A percentile compares a stretch with the other conserved stretches of the same genome.
These are phyloP conservation scores for Xylariales sp. DNA, from an alignment of 2,329 filamentous ascomycete genomes.

Conservation along the genomic window DNA sequence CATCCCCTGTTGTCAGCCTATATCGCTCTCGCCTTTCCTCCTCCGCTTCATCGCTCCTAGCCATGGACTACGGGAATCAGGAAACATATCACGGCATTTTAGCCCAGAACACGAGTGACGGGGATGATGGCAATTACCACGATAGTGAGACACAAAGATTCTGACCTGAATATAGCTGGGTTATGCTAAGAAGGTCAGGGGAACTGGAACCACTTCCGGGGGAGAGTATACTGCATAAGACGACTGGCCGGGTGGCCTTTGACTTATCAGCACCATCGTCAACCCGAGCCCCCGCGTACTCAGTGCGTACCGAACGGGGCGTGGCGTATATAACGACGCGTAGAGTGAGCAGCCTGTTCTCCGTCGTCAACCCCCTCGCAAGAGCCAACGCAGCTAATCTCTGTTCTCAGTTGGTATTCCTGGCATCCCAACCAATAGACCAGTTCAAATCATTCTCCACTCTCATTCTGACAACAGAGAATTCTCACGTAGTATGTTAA, in stretches of 20 bases:
- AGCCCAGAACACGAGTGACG: slow-evolving; percentile 32
- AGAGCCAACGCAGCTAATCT: too few species aligned
- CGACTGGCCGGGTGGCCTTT: slow-evolving; percentile 73
- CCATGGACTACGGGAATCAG: slow-evolving; percentile 32
- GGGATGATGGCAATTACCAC: slow-evolving; percentile 19
- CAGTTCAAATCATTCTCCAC: slow-evolving; percentile 83
- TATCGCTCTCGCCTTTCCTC: too few species aligned
- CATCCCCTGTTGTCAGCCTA: background rate
- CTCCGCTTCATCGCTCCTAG: slow-evolving; percentile 8
- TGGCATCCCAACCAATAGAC: slow-evolving; percentile 66
- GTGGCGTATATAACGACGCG: slow-evolving; percentile 80
- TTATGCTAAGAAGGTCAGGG: slow-evolving; percentile 74
- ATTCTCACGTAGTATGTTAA: slow-evolving; percentile 63
- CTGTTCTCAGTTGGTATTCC: slow-evolving; percentile 70
- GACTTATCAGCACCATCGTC: slow-evolving; percentile 68
- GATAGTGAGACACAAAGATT: slow-evolving; percentile 52
- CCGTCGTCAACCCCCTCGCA: too few species aligned
- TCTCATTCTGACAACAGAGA: slow-evolving; percentile 81
- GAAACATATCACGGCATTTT: slow-evolving; percentile 40
- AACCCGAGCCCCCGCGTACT: slow-evolving; percentile 59
- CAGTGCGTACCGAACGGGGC: slow-evolving; percentile 69
- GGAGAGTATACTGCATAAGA: slow-evolving; percentile 77
- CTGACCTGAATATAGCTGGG: slow-evolving; percentile 58
- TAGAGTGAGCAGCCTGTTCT: slow-evolving; percentile 61
- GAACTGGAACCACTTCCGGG: slow-evolving; percentile 81